Percentiles rank a stretch among this genome's conserved stretches.
These are phyloP conservation scores for Thelonectria blattea DNA, from an alignment of 2,329 filamentous ascomycete genomes.

Conservation along the genomic window DNA sequence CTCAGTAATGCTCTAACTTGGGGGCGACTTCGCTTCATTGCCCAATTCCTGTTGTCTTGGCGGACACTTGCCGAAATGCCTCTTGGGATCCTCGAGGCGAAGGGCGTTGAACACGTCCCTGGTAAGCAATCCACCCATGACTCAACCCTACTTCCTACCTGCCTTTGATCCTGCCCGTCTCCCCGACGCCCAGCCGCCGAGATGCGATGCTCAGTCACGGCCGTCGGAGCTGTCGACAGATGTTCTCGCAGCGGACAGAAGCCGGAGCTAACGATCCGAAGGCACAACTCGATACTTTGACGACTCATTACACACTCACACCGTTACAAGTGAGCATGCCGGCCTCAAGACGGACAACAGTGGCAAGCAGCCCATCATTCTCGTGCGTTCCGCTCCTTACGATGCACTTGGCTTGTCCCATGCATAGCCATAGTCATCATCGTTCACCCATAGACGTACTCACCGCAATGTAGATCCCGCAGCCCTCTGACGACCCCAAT, in stretches of 20 bases:
- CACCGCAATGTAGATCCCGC: conserved; percentile 60
- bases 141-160: neutral
- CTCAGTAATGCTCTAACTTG: conserved; percentile 14
- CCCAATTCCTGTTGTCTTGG: conserved; percentile 6
- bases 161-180: neutral
- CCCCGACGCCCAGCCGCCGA: conserved; percentile 4
- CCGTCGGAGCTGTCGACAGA: neutral
- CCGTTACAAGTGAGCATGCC: conserved; percentile 46
- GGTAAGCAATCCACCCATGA: conserved; percentile 55
- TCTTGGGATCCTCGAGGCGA: conserved; percentile 76
- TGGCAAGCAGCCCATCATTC: conserved; percentile 72
- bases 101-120: conserved; percentile 71
- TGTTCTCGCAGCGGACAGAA: neutral
- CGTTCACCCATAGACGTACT: conserved; percentile 10
- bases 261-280: conserved; percentile 37
- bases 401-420: neutral
- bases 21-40: conserved; percentile 24
- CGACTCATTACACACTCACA: conserved; percentile 57
- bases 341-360: conserved; percentile 75
- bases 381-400: conserved; percentile 56
- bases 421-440: neutral
- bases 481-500: conserved; percentile 89
- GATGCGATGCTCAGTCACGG: conserved; percentile 4
- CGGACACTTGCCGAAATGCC: conserved; percentile 40
- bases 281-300: conserved; percentile 71